Base-by-base conservation (phyloP, 768 basidiomycete genomes). In the Suillus spraguei region DNA sequence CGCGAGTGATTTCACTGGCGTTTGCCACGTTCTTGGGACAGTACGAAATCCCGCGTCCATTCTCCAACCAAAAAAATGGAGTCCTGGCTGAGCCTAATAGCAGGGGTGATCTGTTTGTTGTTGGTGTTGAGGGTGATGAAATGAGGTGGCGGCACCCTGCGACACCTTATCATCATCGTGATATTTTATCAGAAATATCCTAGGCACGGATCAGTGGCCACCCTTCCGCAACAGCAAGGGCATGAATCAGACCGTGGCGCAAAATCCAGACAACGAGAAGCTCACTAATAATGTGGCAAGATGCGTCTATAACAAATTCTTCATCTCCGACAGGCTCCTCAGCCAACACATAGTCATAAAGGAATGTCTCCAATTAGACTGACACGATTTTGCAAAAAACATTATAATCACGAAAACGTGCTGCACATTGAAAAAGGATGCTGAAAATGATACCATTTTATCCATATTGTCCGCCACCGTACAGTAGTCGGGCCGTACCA, bases 21-120 rank as follows among this genome's bases (percentile, higher is more conserved):
- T 89, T 88, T 5, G 87, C 91, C 91, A 94, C 17, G 94, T 94
- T 20, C 92, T 91, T 89, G 66, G 17, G n/a, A 22, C 22, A 14
- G 2, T 58, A n/a, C 16, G 17, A 17, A 36, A 4, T 13, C 17
- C 20, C 4, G 35, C 14, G 20, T 61, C 24, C 55, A 32, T 35
- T 61, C 24, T 36, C 16, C 46, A 14, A 20, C 28, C 17, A 52
- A 49, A 7, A 56, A 11, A 49, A 46, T 47, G 4, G 53, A 69
- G 41, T 65, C 66, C 75, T 71, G 66, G 82, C 90, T 89, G 39
- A 89, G 80, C 14, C 85, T 87, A 52, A 88, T 70, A 35, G 79
- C 77, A 55, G 87, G 87, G 64, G 88, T 86, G 47, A 81, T 78
- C 32, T 71, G 65, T 44, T 83, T 85, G 67, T 82, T 85, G 79